Evolutionary conservation across 139 green algal species (phyloP), one percentile per base, ranked within the genome.

Genomic region (Medakamo hakoo): DNA sequence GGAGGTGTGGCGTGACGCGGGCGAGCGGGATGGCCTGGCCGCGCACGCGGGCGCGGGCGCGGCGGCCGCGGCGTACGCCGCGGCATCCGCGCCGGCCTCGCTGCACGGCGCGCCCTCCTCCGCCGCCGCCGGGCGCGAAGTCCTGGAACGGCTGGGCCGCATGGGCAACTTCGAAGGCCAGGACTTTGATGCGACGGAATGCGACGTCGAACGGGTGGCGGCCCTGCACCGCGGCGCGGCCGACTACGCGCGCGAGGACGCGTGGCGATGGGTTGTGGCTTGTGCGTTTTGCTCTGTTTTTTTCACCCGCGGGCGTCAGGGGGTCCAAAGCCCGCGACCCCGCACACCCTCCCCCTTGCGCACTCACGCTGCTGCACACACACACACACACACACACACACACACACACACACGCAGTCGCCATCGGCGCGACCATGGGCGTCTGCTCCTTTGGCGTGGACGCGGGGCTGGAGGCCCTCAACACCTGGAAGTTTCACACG

Each of bases 381-480:
- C n/a, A n/a, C n/a, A n/a, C n/a, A n/a, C n/a, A n/a, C n/a, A n/a
- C n/a, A n/a, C n/a, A n/a, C n/a, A n/a, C n/a, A n/a, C n/a, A n/a
- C n/a, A n/a, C n/a, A n/a, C n/a, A n/a, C n/a, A n/a, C n/a, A n/a
- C n/a, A n/a, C n/a, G n/a, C n/a, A n/a, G 69, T 70, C 31, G n/a
- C 73, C 40, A 78, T 83, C 52, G 77, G 77, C 2, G 24, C 77
- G 14, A 32, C 40, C 4, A 78, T 80, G 71, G 77, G 77, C 23
- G n/a, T 75, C 0, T 32, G 70, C 19, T 66, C 71, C 3, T 83
- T 83, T 56, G 18, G 71, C n/a, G 71, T 80, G 4, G 73, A 83
- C 66, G 58, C 66, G 1, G 40, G 56, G 5, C 68, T 83, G 55
- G 65, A 77, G 55, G 64, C 57, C 22, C 59, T 83, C 29, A 74